A percentile compares a stretch with the other conserved stretches of the same genome.
phyloP scores from a whole-genome alignment of 306 rosid species.

The Corylus heterophylla region DNA sequence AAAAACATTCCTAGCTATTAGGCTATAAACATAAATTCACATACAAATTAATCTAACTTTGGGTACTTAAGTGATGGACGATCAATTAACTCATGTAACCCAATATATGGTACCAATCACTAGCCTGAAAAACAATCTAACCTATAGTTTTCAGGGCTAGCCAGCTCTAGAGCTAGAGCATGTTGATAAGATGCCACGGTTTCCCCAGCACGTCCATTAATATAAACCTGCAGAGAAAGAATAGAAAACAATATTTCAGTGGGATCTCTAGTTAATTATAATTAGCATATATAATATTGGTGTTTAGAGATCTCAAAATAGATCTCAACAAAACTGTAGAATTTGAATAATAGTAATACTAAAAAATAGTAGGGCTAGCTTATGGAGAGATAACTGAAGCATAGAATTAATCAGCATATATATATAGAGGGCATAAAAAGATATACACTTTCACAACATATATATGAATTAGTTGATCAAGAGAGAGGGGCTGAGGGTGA shows the following conservation, averaged over 20 bases:
- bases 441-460: no score
- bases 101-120: neutral
- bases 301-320: neutral
- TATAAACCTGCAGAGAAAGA: neutral
- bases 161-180: neutral
- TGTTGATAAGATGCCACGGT: neutral
- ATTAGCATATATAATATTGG: neutral
- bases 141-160: neutral
- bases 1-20: neutral
- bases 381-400: neutral
- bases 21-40: neutral
- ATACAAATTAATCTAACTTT: neutral
- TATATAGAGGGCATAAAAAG: no score
- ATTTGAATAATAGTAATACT: neutral
- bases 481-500: slow-evolving; percentile 30
- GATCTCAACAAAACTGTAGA: neutral
- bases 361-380: neutral
- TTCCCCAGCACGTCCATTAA: neutral
- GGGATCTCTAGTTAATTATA: neutral
- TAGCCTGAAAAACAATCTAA: neutral
- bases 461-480: neutral
- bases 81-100: neutral
- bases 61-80: neutral
- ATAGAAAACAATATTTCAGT: neutral
- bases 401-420: neutral